Percentiles rank a stretch among this genome's conserved stretches.
Evolutionary conservation across 2,329 filamentous ascomycete species (phyloP).

Genomic region (Sphaerulina populicola): DNA sequence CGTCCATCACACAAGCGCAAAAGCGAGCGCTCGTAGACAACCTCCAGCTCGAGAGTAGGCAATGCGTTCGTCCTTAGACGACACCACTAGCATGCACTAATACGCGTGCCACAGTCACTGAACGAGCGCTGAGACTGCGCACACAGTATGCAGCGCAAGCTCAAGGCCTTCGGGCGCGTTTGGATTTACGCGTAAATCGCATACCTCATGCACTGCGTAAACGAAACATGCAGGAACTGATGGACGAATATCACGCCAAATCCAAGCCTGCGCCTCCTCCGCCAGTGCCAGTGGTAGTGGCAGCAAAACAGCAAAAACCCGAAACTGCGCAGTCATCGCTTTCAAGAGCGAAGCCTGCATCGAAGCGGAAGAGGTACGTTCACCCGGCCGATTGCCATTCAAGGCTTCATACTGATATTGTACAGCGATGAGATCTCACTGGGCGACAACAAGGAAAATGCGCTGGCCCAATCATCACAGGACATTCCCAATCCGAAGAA

Average conservation of each 20-base stretch:
- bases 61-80: neutral
- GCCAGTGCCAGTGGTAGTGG: conserved; percentile 18
- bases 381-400: neutral
- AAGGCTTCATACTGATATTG: conserved; percentile 1
- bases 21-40: conserved; percentile 87
- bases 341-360: conserved; percentile 10
- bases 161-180: conserved; percentile 71
- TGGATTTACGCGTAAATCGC: conserved; percentile 88
- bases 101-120: conserved; percentile 55
- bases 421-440: conserved; percentile 53
- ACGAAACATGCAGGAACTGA: conserved; percentile 71
- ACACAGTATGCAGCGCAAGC: conserved; percentile 85
- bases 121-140: conserved; percentile 76
- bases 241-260: conserved; percentile 45
- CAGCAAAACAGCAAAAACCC: conserved; percentile 8
- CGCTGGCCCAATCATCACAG: conserved; percentile 34
- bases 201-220: conserved; percentile 74
- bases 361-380: conserved; percentile 21
- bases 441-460: conserved; percentile 70
- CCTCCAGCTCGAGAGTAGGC: conserved; percentile 72
- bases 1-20: conserved; percentile 45
- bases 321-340: conserved; percentile 8
- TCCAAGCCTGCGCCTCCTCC: conserved; percentile 22
- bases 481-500: conserved; percentile 63
- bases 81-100: conserved; percentile 18